Base-by-base conservation (phyloP, 345 rosid genomes). In the Streptanthus diversifolius region DNA sequence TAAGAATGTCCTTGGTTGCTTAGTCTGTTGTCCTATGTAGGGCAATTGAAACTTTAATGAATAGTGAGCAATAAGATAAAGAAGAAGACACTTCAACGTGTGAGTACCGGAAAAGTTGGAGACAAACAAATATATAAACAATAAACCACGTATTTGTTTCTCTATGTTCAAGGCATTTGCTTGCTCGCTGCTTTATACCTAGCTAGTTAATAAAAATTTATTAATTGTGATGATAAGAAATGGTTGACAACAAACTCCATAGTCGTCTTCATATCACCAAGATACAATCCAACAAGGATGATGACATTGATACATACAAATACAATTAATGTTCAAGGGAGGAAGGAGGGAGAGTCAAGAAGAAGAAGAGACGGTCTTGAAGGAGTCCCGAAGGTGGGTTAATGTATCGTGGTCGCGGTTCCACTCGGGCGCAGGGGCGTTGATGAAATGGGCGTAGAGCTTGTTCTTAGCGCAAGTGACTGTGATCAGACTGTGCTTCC, bases 391-490 rank as follows among this genome's bases (percentile, higher is more conserved):
- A 66, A 93, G 60, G 72, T 90, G 96, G 84, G 89, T 87, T 75
- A 93, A 76, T 0, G 84, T 85, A 13, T 85, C 84, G 58, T 87
- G 80, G 65, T 93, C 98, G 13, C 88, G 85, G 47, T 79, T 90
- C 98, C 97, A 93, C 75, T 93, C 98, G 2, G 85, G 83, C 1
- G 87, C 18, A 1, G 96, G 98, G 10, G 96, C 97, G 43, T 88
- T 93, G 2, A 93, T 92, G 70, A 93, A 93, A 81, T 93, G 98
- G 3, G 97, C 95, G 56, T 88, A 93, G 29, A 93, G 85, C 81
- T 93, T 93, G 71, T 93, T 90, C 62, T 83, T 87, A 15, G 98
- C 89, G 57, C 96, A 93, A 56, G 97, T 93, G 8, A 90, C 93
- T 11, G 89, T 71, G 37, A 93, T 88, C 81, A 93, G 79, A 44